phyloP scores from a whole-genome alignment of 345 rosid species.

The Gossypium sturtianum region DNA sequence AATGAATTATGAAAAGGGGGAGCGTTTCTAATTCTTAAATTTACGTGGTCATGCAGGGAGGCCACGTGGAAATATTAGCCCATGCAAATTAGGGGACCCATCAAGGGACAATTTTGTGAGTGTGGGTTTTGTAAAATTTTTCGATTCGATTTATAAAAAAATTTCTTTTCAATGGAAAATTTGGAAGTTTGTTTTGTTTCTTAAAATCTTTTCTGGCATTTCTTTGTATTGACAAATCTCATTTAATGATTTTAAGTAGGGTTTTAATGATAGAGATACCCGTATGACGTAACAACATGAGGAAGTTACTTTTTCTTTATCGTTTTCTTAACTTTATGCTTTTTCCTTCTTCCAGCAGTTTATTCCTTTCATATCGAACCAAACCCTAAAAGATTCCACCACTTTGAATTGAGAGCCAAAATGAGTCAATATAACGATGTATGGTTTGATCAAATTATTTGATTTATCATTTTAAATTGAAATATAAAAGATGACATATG shows the following conservation, averaged over 20 bases:
- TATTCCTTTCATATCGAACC: too few relatives aligned
- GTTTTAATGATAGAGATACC: neutral
- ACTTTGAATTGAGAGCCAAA: too few relatives aligned
- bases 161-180: neutral
- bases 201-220: neutral
- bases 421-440: too few relatives aligned
- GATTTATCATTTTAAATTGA: too few relatives aligned
- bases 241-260: neutral
- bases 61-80: slow-evolving; percentile 16
- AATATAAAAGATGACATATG: too few relatives aligned
- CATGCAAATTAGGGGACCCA: slow-evolving; percentile 16
- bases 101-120: neutral
- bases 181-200: neutral
- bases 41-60: slow-evolving; percentile 16
- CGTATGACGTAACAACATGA: neutral
- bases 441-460: too few relatives aligned
- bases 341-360: neutral
- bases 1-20: neutral
- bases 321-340: neutral
- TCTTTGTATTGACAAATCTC: neutral
- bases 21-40: neutral
- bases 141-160: neutral
- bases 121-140: neutral
- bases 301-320: neutral
- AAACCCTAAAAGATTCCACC: too few relatives aligned